phyloP scores from a whole-genome alignment of 1,284 basidiomycete species.

The Trametes polyzona region DNA sequence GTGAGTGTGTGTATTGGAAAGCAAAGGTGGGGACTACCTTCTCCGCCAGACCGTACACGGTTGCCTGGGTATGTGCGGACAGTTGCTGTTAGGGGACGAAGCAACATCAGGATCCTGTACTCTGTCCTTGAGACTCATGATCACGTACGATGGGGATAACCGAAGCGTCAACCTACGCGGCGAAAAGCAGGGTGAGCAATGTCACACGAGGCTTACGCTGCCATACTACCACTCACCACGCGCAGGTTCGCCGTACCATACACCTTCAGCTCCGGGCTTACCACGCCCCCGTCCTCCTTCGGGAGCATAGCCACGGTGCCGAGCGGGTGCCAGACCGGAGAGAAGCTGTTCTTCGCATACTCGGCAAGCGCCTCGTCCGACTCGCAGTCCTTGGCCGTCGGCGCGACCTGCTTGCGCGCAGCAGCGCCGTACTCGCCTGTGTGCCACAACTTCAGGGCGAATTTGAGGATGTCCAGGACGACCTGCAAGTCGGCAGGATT shows the following conservation, averaged over 20 bases:
- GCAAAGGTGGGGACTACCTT: constrained; percentile 7
- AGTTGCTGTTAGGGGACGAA: constrained; percentile 2
- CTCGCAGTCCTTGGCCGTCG: constrained; percentile 8
- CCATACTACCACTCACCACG: constrained; percentile 6
- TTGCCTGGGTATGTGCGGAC: constrained; percentile 10
- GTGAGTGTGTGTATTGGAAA: too few species aligned
- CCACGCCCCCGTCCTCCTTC: constrained; percentile 33
- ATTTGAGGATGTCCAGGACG: constrained; percentile 8
- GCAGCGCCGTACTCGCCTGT: constrained; percentile 14
- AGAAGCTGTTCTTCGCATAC: constrained; percentile 14
- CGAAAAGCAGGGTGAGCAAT: background rate
- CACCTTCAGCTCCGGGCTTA: constrained; percentile 33
- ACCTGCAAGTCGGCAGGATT: constrained; percentile 19
- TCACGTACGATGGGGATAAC: constrained; percentile 15
- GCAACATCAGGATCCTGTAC: background rate
- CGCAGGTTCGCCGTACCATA: constrained; percentile 47
- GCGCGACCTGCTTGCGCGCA: constrained; percentile 18
- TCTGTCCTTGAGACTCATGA: too few species aligned
- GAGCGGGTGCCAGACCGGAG: constrained; percentile 19
- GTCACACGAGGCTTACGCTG: background rate
- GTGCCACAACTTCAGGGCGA: constrained; percentile 14
- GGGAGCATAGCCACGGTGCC: constrained; percentile 47
- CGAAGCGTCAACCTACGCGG: constrained; percentile 15
- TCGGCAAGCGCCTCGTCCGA: constrained; percentile 21
- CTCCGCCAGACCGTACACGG: constrained; percentile 13